Conservation (phyloP, 768 basidiomycete genomes). For the Podaxis mareebaensis region DNA sequence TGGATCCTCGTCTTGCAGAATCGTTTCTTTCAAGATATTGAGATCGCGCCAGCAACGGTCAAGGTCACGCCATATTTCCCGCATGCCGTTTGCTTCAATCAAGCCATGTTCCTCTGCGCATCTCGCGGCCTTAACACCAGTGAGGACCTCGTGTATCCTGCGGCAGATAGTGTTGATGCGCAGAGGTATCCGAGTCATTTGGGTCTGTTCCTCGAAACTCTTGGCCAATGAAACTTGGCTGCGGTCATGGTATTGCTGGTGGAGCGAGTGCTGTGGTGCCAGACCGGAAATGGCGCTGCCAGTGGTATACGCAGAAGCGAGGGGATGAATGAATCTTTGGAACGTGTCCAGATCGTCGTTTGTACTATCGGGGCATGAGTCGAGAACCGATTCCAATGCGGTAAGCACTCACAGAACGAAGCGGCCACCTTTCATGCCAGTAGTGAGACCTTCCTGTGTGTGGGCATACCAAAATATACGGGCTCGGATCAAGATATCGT, state of each 20-base stretch:
- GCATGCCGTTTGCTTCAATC: slow-evolving; percentile 64
- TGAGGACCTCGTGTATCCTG: slow-evolving; percentile 74
- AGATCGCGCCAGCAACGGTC: slow-evolving; percentile 86
- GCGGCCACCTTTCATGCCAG: slow-evolving; percentile 82
- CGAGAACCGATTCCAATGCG: background rate
- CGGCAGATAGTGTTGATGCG: slow-evolving; percentile 78
- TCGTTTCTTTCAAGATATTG: slow-evolving; percentile 53
- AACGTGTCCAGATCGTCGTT: slow-evolving; percentile 78
- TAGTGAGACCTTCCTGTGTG: slow-evolving; percentile 81
- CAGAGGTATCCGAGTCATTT: slow-evolving; percentile 50
- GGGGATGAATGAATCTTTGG: slow-evolving; percentile 55
- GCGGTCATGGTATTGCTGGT: slow-evolving; percentile 11
- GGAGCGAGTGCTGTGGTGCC: slow-evolving; percentile 34
- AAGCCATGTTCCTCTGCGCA: slow-evolving; percentile 50
- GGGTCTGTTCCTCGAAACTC: slow-evolving; percentile 4
- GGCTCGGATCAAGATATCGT: slow-evolving; percentile 66
- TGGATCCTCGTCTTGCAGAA: slow-evolving; percentile 32
- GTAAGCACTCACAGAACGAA: slow-evolving; percentile 64
- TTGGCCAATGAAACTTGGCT: slow-evolving; percentile 2
- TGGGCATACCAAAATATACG: slow-evolving; percentile 91
- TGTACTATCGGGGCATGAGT: slow-evolving; percentile 40
- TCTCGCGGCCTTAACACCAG: slow-evolving; percentile 73
- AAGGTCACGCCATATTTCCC: slow-evolving; percentile 83
- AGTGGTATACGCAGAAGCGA: slow-evolving; percentile 26
- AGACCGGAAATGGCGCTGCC: slow-evolving; percentile 25